Conservation (phyloP, 2,329 filamentous ascomycete genomes). For the Colletotrichum endophyticum region DNA sequence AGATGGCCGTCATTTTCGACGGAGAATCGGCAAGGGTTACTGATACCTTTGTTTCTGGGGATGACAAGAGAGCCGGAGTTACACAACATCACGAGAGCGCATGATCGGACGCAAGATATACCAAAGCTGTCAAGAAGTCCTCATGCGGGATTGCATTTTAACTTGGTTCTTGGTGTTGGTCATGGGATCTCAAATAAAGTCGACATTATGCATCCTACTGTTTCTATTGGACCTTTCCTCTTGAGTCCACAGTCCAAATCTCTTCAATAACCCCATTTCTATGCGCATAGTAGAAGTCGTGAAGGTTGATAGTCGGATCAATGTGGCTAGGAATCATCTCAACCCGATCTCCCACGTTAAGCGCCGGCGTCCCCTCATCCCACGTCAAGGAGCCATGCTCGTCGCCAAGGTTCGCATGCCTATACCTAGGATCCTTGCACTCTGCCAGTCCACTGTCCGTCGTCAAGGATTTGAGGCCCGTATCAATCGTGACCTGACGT, state of each 20-base stretch:
- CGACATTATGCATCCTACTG: not conserved
- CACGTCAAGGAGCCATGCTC: constrained; percentile 53
- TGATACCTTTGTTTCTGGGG: not conserved
- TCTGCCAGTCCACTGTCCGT: constrained; percentile 57
- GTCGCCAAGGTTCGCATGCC: constrained; percentile 49
- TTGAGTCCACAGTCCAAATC: constrained; percentile 55
- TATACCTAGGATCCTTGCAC: constrained; percentile 47
- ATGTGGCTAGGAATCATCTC: constrained; percentile 61
- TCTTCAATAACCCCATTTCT: constrained; percentile 52
- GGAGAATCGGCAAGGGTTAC: not conserved
- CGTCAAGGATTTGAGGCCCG: constrained; percentile 51
- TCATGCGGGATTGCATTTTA: not conserved
- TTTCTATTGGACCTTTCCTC: constrained; percentile 53
- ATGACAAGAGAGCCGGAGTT: constrained; percentile 17
- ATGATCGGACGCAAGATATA: not conserved
- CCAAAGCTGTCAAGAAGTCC: not conserved
- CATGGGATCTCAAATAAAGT: not conserved
- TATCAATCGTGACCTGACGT: constrained; percentile 50
- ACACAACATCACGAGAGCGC: not conserved
- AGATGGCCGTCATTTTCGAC: constrained; percentile 21
- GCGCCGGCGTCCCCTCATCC: constrained; percentile 40
- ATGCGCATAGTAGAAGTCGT: constrained; percentile 55
- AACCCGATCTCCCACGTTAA: constrained; percentile 50
- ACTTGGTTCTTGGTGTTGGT: not conserved
- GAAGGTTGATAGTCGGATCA: constrained; percentile 58